Percentiles rank a stretch among this genome's conserved stretches.
Evolutionary conservation across 1,139 yeast genomes (phyloP).

Genomic region (Insectozyma bohioensis): DNA sequence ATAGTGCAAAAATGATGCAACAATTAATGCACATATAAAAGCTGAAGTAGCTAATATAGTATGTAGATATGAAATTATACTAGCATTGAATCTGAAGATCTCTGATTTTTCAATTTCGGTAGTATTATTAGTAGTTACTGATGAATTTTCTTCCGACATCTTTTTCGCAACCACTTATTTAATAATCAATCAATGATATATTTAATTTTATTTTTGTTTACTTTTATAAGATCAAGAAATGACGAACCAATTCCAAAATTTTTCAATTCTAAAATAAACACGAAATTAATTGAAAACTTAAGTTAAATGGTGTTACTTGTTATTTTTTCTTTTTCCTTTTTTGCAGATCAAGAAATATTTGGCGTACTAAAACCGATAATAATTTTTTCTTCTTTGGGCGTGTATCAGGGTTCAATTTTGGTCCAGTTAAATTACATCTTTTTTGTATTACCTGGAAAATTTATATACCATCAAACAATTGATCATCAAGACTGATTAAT

Average conservation of each 20-base stretch:
- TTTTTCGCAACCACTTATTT: constrained; percentile 1
- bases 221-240: too few species aligned
- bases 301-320: too few species aligned
- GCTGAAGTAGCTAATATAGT: constrained; percentile 70
- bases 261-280: too few species aligned
- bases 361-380: too few species aligned
- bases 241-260: too few species aligned
- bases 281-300: too few species aligned
- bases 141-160: constrained; percentile 9
- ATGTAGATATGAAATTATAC: constrained; percentile 67
- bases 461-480: constrained; percentile 2
- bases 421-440: constrained; percentile 20
- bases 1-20: constrained; percentile 76
- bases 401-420: constrained; percentile 7
- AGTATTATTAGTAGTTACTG: constrained; percentile 1
- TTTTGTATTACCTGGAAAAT: constrained; percentile 8
- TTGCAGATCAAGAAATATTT: too few species aligned
- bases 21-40: constrained; percentile 67
- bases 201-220: too few species aligned
- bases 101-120: constrained; percentile 4
- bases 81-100: constrained; percentile 50
- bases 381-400: constrained; percentile 11
- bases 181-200: neutral
- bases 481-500: neutral
- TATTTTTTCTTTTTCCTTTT: too few species aligned